phyloP scores from a whole-genome alignment of 2,329 filamentous ascomycete genomes.

The Diaporthe helianthi region DNA sequence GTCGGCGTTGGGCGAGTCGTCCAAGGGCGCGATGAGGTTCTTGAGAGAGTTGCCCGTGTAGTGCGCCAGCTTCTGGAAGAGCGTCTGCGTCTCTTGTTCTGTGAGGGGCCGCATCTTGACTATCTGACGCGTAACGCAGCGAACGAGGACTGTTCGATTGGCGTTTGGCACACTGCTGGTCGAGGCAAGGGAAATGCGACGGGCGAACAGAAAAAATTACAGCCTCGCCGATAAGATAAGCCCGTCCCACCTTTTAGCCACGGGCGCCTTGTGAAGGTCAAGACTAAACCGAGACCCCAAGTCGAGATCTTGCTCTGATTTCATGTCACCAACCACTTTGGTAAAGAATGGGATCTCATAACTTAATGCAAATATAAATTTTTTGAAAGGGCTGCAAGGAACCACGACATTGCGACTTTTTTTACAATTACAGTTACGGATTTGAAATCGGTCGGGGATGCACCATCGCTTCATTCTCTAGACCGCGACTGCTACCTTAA shows the following conservation, averaged over 20 bases:
- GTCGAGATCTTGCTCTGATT: background rate
- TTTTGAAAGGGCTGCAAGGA: background rate
- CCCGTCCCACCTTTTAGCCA: slow-evolving; percentile 11
- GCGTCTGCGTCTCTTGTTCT: slow-evolving; percentile 77
- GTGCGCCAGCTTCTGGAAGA: slow-evolving; percentile 92
- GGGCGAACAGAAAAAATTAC: slow-evolving; percentile 20
- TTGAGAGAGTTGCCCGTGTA: slow-evolving; percentile 90
- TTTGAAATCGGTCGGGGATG: background rate
- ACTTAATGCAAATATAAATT: background rate
- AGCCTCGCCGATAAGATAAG: slow-evolving; percentile 31
- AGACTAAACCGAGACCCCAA: background rate
- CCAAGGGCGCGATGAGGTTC: slow-evolving; percentile 78
- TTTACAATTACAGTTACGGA: slow-evolving; percentile 34
- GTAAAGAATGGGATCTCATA: background rate
- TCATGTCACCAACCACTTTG: background rate
- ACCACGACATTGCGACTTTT: slow-evolving; percentile 22
- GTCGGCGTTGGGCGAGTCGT: slow-evolving; percentile 72
- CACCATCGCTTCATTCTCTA: slow-evolving; percentile 32
- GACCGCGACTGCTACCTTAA: slow-evolving; percentile 29
- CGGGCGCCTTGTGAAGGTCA: background rate
- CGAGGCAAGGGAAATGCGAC: background rate
- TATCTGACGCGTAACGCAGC: background rate
- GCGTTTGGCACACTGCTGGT: background rate
- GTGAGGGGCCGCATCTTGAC: slow-evolving; percentile 79
- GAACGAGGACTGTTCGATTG: background rate